phyloP scores from a whole-genome alignment of 2,329 filamentous ascomycete species.

The Trichoderma arundinaceum region DNA sequence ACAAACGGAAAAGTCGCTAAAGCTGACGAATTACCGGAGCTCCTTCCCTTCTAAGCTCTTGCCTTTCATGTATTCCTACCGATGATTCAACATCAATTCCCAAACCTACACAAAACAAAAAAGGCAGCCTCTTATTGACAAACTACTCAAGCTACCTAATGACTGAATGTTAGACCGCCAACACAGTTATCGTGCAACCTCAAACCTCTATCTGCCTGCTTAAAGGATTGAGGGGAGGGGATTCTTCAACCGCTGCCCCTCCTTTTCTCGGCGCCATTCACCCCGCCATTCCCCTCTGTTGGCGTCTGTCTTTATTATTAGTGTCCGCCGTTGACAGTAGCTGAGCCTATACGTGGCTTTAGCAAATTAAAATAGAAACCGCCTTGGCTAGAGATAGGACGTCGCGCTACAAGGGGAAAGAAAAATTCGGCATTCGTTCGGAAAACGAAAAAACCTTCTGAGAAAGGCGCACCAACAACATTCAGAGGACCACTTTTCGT shows the following conservation, averaged over 20 bases:
- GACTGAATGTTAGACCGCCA: background rate
- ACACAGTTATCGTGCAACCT: background rate
- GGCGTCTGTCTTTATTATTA: background rate
- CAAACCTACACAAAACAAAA: background rate
- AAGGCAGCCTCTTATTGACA: background rate
- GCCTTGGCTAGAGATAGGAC: conserved; percentile 8
- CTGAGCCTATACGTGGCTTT: background rate
- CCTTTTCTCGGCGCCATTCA: conserved; percentile 6
- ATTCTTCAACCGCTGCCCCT: conserved; percentile 11
- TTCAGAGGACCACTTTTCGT: conserved; percentile 21
- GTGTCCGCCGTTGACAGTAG: conserved; percentile 7
- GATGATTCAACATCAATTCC: conserved; percentile 1
- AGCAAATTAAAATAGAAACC: background rate
- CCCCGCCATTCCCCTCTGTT: conserved; percentile 10
- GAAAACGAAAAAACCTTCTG: background rate
- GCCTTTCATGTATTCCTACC: background rate
- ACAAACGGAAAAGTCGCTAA: conserved; percentile 19
- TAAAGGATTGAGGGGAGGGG: background rate
- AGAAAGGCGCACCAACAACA: conserved; percentile 1
- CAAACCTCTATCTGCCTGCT: background rate
- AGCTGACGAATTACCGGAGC: background rate
- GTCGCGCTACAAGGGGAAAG: background rate
- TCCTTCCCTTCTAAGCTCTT: background rate
- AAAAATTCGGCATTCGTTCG: background rate
- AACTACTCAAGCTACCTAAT: background rate